A percentile compares a stretch with the other conserved stretches of the same genome.
phyloP scores from a whole-genome alignment of 257 asterid genomes.

The Nemophila menziesii region DNA sequence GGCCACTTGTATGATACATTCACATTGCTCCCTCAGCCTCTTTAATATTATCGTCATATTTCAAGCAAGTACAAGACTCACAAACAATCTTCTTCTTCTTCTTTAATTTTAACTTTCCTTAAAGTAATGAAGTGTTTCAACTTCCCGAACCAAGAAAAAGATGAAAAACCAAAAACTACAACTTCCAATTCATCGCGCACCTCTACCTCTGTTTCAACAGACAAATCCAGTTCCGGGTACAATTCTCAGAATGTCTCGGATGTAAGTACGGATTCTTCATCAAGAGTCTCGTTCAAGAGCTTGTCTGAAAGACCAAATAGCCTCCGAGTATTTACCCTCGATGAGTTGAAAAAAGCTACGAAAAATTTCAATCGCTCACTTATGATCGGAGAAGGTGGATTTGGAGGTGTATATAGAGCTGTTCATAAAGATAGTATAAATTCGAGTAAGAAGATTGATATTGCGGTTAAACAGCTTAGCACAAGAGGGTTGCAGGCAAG shows the following conservation, averaged over 20 bases:
- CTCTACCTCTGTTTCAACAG: slow-evolving; percentile 36
- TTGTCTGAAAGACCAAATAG: slow-evolving; percentile 42
- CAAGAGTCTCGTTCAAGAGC: slow-evolving; percentile 35
- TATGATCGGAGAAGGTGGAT: slow-evolving; percentile 89
- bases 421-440: slow-evolving; percentile 27
- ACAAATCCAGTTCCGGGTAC: slow-evolving; percentile 38
- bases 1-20: slow-evolving; percentile 20
- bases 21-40: slow-evolving; percentile 4
- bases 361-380: slow-evolving; percentile 63
- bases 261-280: slow-evolving; percentile 52
- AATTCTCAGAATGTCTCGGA: slow-evolving; percentile 53
- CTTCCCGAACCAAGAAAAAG: slow-evolving; percentile 25
- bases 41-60: background rate
- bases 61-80: slow-evolving; percentile 11
- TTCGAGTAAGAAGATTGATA: slow-evolving; percentile 32
- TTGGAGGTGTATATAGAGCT: slow-evolving; percentile 72
- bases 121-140: slow-evolving; percentile 55
- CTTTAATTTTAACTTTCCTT: background rate
- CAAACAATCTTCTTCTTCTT: slow-evolving; percentile 1
- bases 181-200: slow-evolving; percentile 38
- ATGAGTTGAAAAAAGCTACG: slow-evolving; percentile 62
- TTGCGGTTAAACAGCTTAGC: slow-evolving; percentile 92
- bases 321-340: slow-evolving; percentile 44
- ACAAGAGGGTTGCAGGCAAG: slow-evolving; percentile 86
- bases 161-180: slow-evolving; percentile 31